Evolutionary conservation across 2,329 filamentous ascomycete genomes (phyloP).

Genomic region (Colletotrichum sp.): DNA sequence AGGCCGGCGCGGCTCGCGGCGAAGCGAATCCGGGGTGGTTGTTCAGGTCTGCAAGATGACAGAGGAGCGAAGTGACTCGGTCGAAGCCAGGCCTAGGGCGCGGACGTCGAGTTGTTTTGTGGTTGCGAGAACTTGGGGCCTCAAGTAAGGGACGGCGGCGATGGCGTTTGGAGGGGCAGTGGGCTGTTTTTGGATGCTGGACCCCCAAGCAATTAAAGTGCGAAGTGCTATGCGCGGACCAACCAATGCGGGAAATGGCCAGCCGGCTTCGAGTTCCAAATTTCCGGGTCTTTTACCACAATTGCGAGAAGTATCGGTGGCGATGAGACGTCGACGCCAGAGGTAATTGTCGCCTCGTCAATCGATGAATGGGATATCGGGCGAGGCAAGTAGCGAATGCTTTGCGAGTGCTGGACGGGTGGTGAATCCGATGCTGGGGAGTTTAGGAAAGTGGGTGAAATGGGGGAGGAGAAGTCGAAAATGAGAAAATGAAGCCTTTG

Average conservation of each 20-base stretch:
- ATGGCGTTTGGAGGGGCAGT: constrained; percentile 12
- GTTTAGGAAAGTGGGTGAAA: constrained; percentile 18
- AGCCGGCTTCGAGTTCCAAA: constrained; percentile 1
- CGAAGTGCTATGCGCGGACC: not conserved
- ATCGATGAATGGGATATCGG: not conserved
- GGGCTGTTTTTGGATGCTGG: constrained; percentile 1
- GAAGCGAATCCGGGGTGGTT: not conserved
- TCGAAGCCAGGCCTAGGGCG: not conserved
- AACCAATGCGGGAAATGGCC: not conserved
- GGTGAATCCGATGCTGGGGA: not conserved
- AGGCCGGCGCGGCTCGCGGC: constrained; percentile 1
- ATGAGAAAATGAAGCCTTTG: constrained; percentile 22
- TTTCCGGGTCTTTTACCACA: not conserved
- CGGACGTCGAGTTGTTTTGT: constrained; percentile 16
- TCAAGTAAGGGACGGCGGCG: not conserved
- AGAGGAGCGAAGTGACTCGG: constrained; percentile 1
- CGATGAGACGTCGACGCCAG: not conserved
- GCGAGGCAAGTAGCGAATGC: not conserved
- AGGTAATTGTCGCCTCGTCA: not conserved
- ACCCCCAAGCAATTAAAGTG: not conserved
- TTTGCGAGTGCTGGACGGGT: not conserved
- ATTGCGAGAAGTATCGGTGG: not conserved
- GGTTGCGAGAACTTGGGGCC: constrained; percentile 3
- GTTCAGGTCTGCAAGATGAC: not conserved
- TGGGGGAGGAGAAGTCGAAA: constrained; percentile 19